phyloP scores from a whole-genome alignment of 306 rosid species.

The Psophocarpus tetragonolobus region DNA sequence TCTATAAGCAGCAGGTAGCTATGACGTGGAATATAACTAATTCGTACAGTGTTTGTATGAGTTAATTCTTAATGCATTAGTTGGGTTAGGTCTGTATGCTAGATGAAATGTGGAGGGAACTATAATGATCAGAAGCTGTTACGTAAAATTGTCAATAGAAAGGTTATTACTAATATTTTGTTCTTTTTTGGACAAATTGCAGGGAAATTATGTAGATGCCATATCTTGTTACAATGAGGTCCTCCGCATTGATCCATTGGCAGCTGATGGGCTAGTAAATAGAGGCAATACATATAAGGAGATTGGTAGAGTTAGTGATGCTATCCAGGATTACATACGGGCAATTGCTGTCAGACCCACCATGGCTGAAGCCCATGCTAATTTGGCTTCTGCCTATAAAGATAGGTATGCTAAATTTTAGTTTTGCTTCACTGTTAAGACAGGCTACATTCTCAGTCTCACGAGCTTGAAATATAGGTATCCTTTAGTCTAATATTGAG shows the following conservation, averaged over 20 bases:
- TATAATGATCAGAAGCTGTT: background rate
- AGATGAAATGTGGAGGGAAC: background rate
- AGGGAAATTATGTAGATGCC: slow-evolving; percentile 98
- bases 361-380: slow-evolving; percentile 99
- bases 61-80: background rate
- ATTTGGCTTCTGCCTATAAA: slow-evolving; percentile 97
- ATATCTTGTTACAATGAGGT: slow-evolving; percentile 98
- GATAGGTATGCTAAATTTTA: slow-evolving; percentile 62
- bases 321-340: slow-evolving; percentile 82
- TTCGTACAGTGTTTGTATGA: background rate
- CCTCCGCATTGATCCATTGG: slow-evolving; percentile 96
- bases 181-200: slow-evolving; percentile 3
- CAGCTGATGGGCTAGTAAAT: slow-evolving; percentile 98
- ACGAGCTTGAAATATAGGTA: background rate
- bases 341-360: slow-evolving; percentile 84
- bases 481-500: background rate
- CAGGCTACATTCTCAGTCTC: background rate
- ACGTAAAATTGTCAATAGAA: background rate
- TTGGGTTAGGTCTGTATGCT: background rate
- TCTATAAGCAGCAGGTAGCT: slow-evolving; percentile 90
- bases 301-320: slow-evolving; percentile 96
- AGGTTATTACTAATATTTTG: slow-evolving; percentile 4
- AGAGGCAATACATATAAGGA: slow-evolving; percentile 98
- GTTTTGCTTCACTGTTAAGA: background rate
- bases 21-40: background rate